Conservation (phyloP, 345 rosid species). For the Conringia planisiliqua region DNA sequence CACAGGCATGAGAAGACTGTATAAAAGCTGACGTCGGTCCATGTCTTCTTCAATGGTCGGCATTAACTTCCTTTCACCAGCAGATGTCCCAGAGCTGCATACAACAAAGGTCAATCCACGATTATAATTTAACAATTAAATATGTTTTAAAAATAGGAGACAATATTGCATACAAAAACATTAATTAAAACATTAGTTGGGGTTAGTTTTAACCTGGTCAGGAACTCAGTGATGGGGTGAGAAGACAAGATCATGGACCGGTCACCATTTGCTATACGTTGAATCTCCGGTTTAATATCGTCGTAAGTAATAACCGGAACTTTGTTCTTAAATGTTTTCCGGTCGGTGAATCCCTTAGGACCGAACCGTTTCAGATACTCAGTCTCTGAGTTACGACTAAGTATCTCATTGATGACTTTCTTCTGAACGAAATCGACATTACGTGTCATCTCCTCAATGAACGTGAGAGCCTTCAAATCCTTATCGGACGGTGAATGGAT, state of each 20-base stretch:
- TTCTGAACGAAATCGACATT: conserved; percentile 51
- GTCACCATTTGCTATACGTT: conserved; percentile 73
- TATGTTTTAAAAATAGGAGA: not conserved
- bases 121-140: not conserved
- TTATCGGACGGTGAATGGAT: conserved; percentile 39
- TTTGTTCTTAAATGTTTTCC: conserved; percentile 48
- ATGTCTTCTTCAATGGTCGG: conserved; percentile 79
- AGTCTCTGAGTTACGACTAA: conserved; percentile 50
- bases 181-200: not conserved
- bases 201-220: conserved; percentile 49
- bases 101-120: not conserved
- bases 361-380: conserved; percentile 55
- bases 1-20: conserved; percentile 88
- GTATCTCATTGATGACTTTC: conserved; percentile 47
- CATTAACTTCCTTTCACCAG: conserved; percentile 91
- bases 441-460: conserved; percentile 63
- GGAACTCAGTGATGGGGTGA: conserved; percentile 63
- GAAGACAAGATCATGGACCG: conserved; percentile 61
- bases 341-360: conserved; percentile 51
- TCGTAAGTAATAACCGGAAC: conserved; percentile 62
- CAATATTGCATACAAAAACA: not conserved
- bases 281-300: conserved; percentile 67
- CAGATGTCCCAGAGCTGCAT: conserved; percentile 88
- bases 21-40: conserved; percentile 67
- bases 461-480: conserved; percentile 53